phyloP scores from a whole-genome alignment of 202 grass and related monocot genomes.

The Alloteropsis angusta region DNA sequence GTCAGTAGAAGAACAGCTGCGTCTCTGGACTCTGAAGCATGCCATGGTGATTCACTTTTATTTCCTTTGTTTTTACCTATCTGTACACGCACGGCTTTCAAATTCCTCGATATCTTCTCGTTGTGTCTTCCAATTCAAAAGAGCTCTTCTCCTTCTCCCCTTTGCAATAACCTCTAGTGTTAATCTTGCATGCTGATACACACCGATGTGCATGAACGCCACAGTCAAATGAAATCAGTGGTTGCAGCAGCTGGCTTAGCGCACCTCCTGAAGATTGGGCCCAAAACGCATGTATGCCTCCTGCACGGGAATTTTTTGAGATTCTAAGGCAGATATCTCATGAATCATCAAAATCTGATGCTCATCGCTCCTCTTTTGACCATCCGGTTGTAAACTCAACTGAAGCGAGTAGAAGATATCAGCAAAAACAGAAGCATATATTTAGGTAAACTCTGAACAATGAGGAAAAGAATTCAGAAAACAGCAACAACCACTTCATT shows the following conservation, averaged over 20 bases:
- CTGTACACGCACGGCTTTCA: background rate
- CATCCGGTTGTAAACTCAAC: background rate
- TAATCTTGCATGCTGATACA: background rate
- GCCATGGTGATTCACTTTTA: background rate
- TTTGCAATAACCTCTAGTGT: background rate
- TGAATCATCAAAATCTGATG: constrained; percentile 27
- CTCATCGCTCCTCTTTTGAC: constrained; percentile 21
- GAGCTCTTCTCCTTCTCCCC: too few species aligned
- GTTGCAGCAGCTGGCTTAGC: background rate
- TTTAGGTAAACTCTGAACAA: background rate
- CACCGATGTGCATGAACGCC: background rate
- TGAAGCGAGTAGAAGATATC: background rate
- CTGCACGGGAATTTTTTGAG: background rate
- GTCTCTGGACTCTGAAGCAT: background rate
- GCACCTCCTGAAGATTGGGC: constrained; percentile 22
- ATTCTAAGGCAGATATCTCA: constrained; percentile 25
- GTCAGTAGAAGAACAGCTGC: background rate
- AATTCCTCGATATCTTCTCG: background rate
- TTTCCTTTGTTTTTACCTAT: background rate
- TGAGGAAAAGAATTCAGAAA: background rate
- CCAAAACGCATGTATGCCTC: background rate
- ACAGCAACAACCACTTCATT: background rate
- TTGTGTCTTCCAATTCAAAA: too few species aligned
- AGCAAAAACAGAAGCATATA: background rate
- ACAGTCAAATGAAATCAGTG: background rate